phyloP scores from a whole-genome alignment of 1,284 basidiomycete genomes.

The Leccinum solheimii region DNA sequence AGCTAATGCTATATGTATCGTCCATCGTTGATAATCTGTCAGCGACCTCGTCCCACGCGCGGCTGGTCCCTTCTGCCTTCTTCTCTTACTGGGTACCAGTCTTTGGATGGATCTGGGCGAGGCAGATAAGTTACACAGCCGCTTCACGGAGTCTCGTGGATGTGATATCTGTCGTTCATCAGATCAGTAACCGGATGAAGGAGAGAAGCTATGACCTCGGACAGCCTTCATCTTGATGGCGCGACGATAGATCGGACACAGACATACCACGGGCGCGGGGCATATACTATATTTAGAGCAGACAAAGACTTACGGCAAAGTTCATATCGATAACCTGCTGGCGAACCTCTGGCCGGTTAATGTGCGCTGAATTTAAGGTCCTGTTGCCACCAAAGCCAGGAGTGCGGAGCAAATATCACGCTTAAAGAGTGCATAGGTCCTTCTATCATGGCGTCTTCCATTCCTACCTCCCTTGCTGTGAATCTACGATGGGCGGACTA shows the following conservation, averaged over 20 bases:
- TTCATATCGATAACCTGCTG: not conserved
- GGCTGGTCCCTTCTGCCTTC: not conserved
- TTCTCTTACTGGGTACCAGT: not conserved
- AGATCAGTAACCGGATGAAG: not conserved
- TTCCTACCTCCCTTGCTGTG: not conserved
- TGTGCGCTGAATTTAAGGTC: not conserved
- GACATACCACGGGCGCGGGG: not conserved
- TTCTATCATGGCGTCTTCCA: not conserved
- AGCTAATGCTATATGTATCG: not conserved
- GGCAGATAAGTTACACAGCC: not conserved
- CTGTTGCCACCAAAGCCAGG: not conserved
- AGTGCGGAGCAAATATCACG: not conserved
- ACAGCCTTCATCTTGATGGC: not conserved
- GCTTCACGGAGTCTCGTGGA: not conserved
- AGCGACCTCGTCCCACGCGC: not conserved
- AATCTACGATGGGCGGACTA: conserved; percentile 1
- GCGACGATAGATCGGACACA: not conserved
- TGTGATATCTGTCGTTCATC: not conserved
- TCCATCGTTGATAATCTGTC: not conserved
- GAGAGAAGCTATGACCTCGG: not conserved
- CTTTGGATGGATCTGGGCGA: not conserved
- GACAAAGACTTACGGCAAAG: not conserved
- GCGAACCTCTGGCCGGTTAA: not conserved
- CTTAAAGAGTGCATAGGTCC: not conserved
- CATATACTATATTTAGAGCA: not conserved